Evolutionary conservation across 192 early-diverging fungal species (phyloP), one percentile per base, ranked within the genome.

Genomic region (Chytriomyces sp.): DNA sequence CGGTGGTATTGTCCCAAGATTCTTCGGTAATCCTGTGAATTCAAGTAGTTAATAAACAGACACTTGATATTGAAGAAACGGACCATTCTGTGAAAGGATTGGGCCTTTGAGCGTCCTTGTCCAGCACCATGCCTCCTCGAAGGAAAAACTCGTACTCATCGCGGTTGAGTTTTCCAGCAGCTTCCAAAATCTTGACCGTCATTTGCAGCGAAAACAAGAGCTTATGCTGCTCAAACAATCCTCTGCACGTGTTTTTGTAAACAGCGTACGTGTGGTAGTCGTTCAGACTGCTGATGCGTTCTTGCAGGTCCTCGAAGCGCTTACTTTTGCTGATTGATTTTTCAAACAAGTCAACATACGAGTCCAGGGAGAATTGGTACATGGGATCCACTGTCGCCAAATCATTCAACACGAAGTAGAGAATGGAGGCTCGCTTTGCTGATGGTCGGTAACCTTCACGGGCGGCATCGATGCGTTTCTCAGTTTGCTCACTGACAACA

Each of bases 211-310:
- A 86, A 59, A 90, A 90, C 43, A 90, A 66, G 13, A 89, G 78
- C 77, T 89, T 90, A 72, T 90, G 89, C 46, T 84, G 59, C 69
- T 88, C 88, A 79, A 90, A 90, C 60, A 90, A 71, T 8, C 89
- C 88, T 24, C 89, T 73, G 67, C 88, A 90, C 7, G 89, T 89
- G 71, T 87, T 90, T 67, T 89, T 89, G 76, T 89, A 90, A 7
- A 90, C 88, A 46, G 89, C 60, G 65, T 88, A 90, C 3, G 89
- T 90, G 69, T 90, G 89, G 70, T 88, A 90, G 24, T 90, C 88
- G 62, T 90, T 90, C 5, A 90, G 76, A 63, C 73, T 81, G n/a
- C 49, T 69, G 24, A 90, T 86, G 45, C 89, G 67, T 61, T 90
- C 89, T 2, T 6, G 5, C 10, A 90, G 64, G 59, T 90, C 88